Evolutionary conservation across 2,329 filamentous ascomycete species (phyloP).

Genomic region (Curvularia eragrostidis): DNA sequence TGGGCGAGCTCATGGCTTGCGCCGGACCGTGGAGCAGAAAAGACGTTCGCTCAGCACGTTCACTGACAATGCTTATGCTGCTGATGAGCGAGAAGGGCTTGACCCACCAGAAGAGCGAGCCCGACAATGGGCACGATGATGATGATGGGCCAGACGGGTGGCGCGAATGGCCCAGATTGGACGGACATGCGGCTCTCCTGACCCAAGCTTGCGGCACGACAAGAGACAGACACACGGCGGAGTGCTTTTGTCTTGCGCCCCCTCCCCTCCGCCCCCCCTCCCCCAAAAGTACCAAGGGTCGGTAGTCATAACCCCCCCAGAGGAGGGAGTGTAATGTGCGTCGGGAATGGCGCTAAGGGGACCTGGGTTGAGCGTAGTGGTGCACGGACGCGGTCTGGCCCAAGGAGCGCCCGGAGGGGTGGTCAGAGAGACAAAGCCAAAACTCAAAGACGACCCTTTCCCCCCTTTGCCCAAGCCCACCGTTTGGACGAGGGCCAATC

Average conservation of each 20-base stretch:
- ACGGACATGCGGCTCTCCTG: slow-evolving; percentile 44
- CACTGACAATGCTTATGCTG: not conserved
- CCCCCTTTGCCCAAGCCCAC: slow-evolving; percentile 30
- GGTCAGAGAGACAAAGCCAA: slow-evolving; percentile 39
- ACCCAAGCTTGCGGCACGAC: slow-evolving; percentile 44
- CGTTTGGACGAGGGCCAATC: slow-evolving; percentile 29
- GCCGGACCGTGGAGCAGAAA: slow-evolving; percentile 40
- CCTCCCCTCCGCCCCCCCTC: slow-evolving; percentile 17
- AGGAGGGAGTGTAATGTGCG: slow-evolving; percentile 34
- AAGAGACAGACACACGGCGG: slow-evolving; percentile 33
- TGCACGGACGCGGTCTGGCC: slow-evolving; percentile 48
- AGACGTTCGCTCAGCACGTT: slow-evolving; percentile 11
- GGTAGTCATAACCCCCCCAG: slow-evolving; percentile 24
- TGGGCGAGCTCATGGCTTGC: slow-evolving; percentile 47
- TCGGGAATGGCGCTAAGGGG: slow-evolving; percentile 47
- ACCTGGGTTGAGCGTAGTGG: slow-evolving; percentile 27
- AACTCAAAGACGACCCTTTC: slow-evolving; percentile 29
- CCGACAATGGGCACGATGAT: slow-evolving; percentile 4
- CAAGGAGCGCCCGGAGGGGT: slow-evolving; percentile 26
- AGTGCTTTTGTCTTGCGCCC: slow-evolving; percentile 32
- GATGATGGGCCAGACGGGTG: slow-evolving; percentile 6
- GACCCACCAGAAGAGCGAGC: not conserved
- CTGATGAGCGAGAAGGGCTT: not conserved
- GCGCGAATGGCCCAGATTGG: slow-evolving; percentile 14
- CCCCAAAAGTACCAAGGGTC: slow-evolving; percentile 46